phyloP scores from a whole-genome alignment of 1,284 basidiomycete species.

The Heterobasidion parviporum region DNA sequence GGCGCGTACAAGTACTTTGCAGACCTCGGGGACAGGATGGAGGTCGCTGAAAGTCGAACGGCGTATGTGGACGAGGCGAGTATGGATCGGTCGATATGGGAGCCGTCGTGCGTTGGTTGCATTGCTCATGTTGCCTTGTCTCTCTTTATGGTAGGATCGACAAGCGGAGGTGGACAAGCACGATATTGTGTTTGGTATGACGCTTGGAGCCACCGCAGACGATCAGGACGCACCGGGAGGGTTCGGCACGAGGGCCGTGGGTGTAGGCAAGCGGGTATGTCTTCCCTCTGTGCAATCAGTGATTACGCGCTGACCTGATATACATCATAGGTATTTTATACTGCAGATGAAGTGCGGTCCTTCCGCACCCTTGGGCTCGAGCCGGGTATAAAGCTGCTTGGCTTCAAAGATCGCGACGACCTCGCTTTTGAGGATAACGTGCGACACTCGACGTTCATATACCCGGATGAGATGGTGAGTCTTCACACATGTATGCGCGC shows the following conservation, averaged over 20 bases:
- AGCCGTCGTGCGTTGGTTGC: not conserved
- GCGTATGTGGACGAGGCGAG: slow-evolving; percentile 74
- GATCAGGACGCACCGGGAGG: slow-evolving; percentile 35
- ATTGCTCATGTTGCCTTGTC: not conserved
- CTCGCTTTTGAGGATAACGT: slow-evolving; percentile 83
- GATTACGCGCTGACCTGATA: not conserved
- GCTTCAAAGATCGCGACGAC: slow-evolving; percentile 76
- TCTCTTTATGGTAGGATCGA: slow-evolving; percentile 33
- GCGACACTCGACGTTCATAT: slow-evolving; percentile 88
- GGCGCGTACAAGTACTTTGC: slow-evolving; percentile 75
- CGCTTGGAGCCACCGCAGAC: slow-evolving; percentile 37
- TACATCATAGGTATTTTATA: slow-evolving; percentile 49
- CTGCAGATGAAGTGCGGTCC: slow-evolving; percentile 72
- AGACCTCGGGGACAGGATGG: slow-evolving; percentile 70
- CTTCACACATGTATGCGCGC: not conserved
- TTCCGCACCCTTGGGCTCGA: slow-evolving; percentile 75
- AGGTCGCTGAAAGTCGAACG: slow-evolving; percentile 63
- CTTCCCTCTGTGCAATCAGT: not conserved
- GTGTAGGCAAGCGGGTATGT: slow-evolving; percentile 42
- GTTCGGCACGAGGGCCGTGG: slow-evolving; percentile 32
- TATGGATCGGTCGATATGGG: not conserved
- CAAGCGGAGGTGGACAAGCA: slow-evolving; percentile 50
- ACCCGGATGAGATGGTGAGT: slow-evolving; percentile 80
- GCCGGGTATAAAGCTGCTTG: slow-evolving; percentile 83
- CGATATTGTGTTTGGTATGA: slow-evolving; percentile 56